Conservation (phyloP, 495 filamentous ascomycete species). For the Astrothelium subdiscretum region DNA sequence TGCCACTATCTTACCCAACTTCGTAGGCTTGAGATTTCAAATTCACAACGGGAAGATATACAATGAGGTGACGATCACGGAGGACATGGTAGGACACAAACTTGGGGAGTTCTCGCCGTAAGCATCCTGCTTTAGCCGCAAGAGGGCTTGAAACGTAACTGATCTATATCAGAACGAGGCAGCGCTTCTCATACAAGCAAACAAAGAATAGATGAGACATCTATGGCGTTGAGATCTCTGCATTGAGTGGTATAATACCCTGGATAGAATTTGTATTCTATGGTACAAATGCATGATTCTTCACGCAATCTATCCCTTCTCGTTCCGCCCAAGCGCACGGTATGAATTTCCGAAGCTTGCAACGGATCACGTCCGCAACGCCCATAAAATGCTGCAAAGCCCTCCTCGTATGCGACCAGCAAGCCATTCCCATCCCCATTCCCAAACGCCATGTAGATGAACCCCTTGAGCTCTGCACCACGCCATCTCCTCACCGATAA, state of each 20-base stretch:
- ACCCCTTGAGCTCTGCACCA: neutral
- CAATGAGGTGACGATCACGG: constrained; percentile 74
- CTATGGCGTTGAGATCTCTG: neutral
- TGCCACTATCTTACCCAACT: constrained; percentile 91
- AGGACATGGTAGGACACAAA: constrained; percentile 98
- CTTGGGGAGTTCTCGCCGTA: constrained; percentile 90
- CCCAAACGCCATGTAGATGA: neutral
- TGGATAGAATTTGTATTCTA: neutral
- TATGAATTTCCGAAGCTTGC: neutral
- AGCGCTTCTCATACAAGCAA: constrained; percentile 69
- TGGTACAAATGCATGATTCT: neutral
- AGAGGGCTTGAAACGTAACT: neutral
- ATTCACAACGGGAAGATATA: constrained; percentile 95
- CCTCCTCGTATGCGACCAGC: neutral
- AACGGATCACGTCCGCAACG: neutral
- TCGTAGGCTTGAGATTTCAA: constrained; percentile 86
- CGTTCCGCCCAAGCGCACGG: neutral
- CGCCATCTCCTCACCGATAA: constrained; percentile 55
- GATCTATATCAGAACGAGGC: constrained; percentile 67
- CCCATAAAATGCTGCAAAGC: neutral
- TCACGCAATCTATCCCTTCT: neutral
- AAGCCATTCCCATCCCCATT: neutral
- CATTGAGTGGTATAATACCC: neutral
- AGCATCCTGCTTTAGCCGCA: constrained; percentile 27
- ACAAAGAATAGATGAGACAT: constrained; percentile 58